Evolutionary conservation across 2,329 filamentous ascomycete genomes (phyloP).

Genomic region (Trichocomaceae sp.): DNA sequence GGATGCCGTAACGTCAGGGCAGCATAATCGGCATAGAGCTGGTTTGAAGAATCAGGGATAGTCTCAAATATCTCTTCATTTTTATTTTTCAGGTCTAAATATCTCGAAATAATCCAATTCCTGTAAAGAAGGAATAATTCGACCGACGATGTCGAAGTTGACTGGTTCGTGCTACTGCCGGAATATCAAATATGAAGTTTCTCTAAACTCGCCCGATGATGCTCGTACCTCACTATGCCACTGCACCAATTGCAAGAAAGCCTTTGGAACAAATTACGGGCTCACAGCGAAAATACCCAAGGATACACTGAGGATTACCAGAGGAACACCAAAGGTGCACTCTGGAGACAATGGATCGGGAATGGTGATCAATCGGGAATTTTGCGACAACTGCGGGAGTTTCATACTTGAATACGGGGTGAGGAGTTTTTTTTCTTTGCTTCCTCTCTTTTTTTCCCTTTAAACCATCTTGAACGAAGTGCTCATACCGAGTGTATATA

Average conservation of each 20-base stretch:
- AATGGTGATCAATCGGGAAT: conserved; percentile 43
- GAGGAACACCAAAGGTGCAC: conserved; percentile 40
- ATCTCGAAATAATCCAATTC: not conserved
- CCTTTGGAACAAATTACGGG: conserved; percentile 47
- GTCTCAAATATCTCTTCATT: not conserved
- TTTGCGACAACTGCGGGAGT: conserved; percentile 48
- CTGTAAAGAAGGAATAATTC: no score
- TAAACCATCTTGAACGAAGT: no score
- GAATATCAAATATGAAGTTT: conserved; percentile 42
- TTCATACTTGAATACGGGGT: conserved; percentile 49
- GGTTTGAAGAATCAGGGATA: no score
- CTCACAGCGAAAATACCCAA: conserved; percentile 47
- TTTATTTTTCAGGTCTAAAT: not conserved
- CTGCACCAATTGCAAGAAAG: conserved; percentile 50
- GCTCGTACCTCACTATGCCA: conserved; percentile 49
- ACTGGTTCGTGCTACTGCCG: conserved; percentile 46
- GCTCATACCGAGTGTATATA: conserved; percentile 7
- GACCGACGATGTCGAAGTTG: conserved; percentile 23
- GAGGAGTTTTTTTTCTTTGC: conserved; percentile 15
- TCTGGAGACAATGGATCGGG: conserved; percentile 48
- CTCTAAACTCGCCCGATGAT: conserved; percentile 39
- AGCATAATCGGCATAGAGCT: not conserved
- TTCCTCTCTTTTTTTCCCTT: no score
- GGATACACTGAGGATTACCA: conserved; percentile 36
- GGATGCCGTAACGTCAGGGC: conserved; percentile 1